Evolutionary conservation across 225 moss, liverwort and hornwort species (phyloP), one percentile per base, ranked within the genome.

Genomic region (Bryum argenteum): DNA sequence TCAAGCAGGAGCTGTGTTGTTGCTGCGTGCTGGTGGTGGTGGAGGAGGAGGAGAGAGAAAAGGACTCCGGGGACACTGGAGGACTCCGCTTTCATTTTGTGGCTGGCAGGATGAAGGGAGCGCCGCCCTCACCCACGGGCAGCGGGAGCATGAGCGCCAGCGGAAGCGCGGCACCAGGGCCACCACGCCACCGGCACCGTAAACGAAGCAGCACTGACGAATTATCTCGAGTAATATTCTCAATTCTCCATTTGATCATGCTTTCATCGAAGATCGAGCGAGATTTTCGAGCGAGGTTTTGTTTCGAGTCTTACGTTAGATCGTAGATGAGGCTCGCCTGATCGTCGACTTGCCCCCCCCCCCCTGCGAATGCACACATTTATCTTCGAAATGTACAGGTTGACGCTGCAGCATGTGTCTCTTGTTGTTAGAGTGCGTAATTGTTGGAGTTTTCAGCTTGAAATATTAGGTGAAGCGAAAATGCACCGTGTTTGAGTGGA

Each of bases 131-230:
- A 63, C 85, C 85, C 5, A 64, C 85, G 40, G 72, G 82, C 64
- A 86, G 72, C 77, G 77, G 82, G 48, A 75, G 51, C 41, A 50
- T 76, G 67, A n/a, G 0, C 16, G 65, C 76, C 20, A 78, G 82
- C 10, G 73, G 74, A 41, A 76, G 76, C 23, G 56, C 37, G 12
- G 52, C 33, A 17, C 70, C 74, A 71, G 74, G 38, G 23, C 51
- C 75, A 5, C 78, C 75, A 5, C 78, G 86, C 39, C 45, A 56
- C 14, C 86, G 86, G 40, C 83, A 78, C 58, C 80, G 83, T 39
- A 87, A 83, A 72, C 86, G 86, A 22, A 76, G 58, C 69, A 81
- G 80, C 77, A 28, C 10, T 6, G 86, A 87, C 37, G 86, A 86
- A 58, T 68, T 80, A 63, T 68, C 83, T 45, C 72, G 86, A 76